Evolutionary conservation across 2,329 filamentous ascomycete species (phyloP).

Genomic region (Ascochyta clinopodiicola): DNA sequence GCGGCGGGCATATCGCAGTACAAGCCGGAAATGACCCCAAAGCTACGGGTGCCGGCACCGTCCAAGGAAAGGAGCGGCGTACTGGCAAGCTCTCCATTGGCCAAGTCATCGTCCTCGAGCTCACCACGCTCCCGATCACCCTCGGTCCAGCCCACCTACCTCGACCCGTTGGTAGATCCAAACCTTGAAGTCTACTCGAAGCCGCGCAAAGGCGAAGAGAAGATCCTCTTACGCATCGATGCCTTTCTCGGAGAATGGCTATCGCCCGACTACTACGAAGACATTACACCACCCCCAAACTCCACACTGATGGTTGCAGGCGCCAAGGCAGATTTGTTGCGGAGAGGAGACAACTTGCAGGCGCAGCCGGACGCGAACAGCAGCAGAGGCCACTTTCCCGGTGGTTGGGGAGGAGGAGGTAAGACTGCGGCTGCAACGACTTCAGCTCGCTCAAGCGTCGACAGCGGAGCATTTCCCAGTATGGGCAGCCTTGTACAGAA

Average conservation of each 20-base stretch:
- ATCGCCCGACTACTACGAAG: slow-evolving; percentile 89
- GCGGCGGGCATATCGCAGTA: slow-evolving; percentile 80
- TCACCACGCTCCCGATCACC: slow-evolving; percentile 24
- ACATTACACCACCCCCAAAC: slow-evolving; percentile 86
- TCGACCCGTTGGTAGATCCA: slow-evolving; percentile 48
- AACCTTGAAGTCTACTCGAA: slow-evolving; percentile 45
- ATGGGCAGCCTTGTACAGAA: slow-evolving; percentile 49
- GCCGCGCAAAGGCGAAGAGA: slow-evolving; percentile 43
- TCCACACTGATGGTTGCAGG: slow-evolving; percentile 86
- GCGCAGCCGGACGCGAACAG: slow-evolving; percentile 49
- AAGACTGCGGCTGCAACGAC: slow-evolving; percentile 40
- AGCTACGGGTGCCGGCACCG: slow-evolving; percentile 28
- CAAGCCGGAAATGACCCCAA: slow-evolving; percentile 49
- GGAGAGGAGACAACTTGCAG: slow-evolving; percentile 71
- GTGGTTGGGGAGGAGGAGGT: slow-evolving; percentile 58
- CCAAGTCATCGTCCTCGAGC: slow-evolving; percentile 17
- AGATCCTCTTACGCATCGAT: slow-evolving; percentile 73
- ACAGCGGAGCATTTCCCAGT: slow-evolving; percentile 30
- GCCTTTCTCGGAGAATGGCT: slow-evolving; percentile 96
- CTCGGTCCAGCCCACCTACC: slow-evolving; percentile 28
- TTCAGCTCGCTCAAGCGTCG: slow-evolving; percentile 24
- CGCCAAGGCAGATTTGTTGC: slow-evolving; percentile 85
- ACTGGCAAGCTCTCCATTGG: slow-evolving; percentile 17
- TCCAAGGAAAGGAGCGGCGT: slow-evolving; percentile 23
- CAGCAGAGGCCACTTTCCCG: slow-evolving; percentile 59